Percentiles rank a stretch among this genome's conserved stretches.
Evolutionary conservation across 352 stramenopile species (phyloP).

Genomic region (Detonula confervacea): DNA sequence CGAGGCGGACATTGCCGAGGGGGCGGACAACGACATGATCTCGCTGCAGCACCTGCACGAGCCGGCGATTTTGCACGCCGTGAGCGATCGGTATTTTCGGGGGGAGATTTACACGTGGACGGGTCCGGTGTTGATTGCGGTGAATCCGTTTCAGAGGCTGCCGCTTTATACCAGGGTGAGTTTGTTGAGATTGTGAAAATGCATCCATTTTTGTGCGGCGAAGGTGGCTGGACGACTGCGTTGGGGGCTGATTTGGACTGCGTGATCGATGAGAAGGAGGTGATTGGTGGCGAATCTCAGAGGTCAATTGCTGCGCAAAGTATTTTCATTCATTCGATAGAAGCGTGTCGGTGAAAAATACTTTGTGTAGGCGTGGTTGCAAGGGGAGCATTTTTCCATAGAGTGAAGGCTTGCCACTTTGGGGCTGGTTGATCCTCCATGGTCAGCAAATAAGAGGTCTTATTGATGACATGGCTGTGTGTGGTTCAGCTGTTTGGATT

Average conservation of each 20-base stretch:
- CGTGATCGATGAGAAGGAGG: no score
- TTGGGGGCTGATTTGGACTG: conserved; percentile 23
- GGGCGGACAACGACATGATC: conserved; percentile 68
- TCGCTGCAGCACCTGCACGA: conserved; percentile 65
- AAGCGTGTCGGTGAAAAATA: no score
- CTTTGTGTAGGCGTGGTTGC: no score
- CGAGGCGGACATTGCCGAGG: conserved; percentile 69
- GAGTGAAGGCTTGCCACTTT: no score
- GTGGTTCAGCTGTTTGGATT: no score
- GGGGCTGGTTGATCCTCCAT: no score
- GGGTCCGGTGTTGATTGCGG: conserved; percentile 63
- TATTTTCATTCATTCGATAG: no score
- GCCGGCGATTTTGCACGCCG: conserved; percentile 61
- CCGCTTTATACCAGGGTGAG: conserved; percentile 84
- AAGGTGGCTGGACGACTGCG: conserved; percentile 46
- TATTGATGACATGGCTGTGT: no score
- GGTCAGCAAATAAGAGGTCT: no score
- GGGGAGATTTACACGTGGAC: conserved; percentile 72
- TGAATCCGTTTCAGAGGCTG: conserved; percentile 73
- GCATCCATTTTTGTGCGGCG: conserved; percentile 21
- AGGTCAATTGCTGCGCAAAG: no score
- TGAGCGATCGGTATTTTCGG: conserved; percentile 32
- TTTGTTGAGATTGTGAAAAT: conserved; percentile 89
- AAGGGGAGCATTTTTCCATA: no score
- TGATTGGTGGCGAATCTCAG: no score